Evolutionary conservation across 1,284 basidiomycete genomes (phyloP).

Genomic region (Puccinia polysora): DNA sequence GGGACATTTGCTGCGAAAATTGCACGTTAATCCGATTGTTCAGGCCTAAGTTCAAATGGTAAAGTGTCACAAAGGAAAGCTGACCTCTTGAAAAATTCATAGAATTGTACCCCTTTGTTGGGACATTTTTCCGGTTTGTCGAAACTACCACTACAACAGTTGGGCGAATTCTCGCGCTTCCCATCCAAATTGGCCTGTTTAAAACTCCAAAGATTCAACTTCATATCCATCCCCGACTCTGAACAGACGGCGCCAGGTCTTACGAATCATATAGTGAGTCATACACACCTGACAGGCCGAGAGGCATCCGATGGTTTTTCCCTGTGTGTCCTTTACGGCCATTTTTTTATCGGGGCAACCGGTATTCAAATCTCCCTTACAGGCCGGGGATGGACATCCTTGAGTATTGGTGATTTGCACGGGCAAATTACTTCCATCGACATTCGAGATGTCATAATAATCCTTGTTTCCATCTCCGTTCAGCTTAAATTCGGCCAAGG

Average conservation of each 20-base stretch:
- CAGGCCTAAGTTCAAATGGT: neutral
- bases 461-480: constrained; percentile 44
- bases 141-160: constrained; percentile 41
- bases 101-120: constrained; percentile 26
- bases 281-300: constrained; percentile 29
- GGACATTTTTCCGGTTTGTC: constrained; percentile 35
- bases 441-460: constrained; percentile 49
- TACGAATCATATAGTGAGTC: too few relatives aligned
- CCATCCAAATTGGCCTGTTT: constrained; percentile 31
- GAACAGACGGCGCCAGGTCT: neutral
- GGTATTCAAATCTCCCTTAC: constrained; percentile 43
- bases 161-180: constrained; percentile 9
- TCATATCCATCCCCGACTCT: neutral
- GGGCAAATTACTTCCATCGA: constrained; percentile 50
- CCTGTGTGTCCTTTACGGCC: constrained; percentile 22
- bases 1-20: constrained; percentile 38
- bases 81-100: constrained; percentile 22
- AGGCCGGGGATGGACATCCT: constrained; percentile 40
- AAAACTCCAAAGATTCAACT: neutral
- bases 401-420: constrained; percentile 45
- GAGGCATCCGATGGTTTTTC: constrained; percentile 22
- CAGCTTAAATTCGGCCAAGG: constrained; percentile 46
- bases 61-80: neutral
- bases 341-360: constrained; percentile 34
- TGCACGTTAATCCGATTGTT: constrained; percentile 5